phyloP scores from a whole-genome alignment of 176 grass and related monocot species.

The Eremochloa ophiuroides region DNA sequence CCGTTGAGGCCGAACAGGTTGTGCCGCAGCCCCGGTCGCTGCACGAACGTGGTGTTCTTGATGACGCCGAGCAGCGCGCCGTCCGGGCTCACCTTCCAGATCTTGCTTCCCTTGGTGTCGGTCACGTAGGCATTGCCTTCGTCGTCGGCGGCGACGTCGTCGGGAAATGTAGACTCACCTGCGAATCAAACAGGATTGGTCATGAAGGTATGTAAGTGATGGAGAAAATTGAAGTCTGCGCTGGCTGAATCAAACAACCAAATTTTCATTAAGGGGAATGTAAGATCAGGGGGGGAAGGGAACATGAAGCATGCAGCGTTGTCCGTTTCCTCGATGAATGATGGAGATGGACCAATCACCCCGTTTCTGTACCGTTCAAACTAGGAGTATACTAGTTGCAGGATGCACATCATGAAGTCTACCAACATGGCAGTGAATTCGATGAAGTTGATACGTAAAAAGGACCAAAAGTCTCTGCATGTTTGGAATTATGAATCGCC shows the following conservation, averaged over 20 bases:
- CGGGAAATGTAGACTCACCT: conserved; percentile 62
- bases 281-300: neutral
- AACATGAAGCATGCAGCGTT: neutral
- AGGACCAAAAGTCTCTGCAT: too few relatives aligned
- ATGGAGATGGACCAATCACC: neutral
- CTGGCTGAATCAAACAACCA: neutral
- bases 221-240: neutral
- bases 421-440: too few relatives aligned
- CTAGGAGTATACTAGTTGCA: neutral
- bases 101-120: conserved; percentile 58
- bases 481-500: neutral
- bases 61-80: conserved; percentile 60
- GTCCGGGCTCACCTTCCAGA: conserved; percentile 76
- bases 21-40: conserved; percentile 38
- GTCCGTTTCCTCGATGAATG: neutral
- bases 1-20: conserved; percentile 78
- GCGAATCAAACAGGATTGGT: neutral
- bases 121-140: conserved; percentile 88
- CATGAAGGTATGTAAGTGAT: neutral
- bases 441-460: too few relatives aligned
- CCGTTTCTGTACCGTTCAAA: neutral
- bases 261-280: neutral
- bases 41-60: conserved; percentile 55
- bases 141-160: conserved; percentile 76
- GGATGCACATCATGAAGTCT: neutral